phyloP scores from a whole-genome alignment of 2,329 filamentous ascomycete genomes.

The Alternaria brassicicola region DNA sequence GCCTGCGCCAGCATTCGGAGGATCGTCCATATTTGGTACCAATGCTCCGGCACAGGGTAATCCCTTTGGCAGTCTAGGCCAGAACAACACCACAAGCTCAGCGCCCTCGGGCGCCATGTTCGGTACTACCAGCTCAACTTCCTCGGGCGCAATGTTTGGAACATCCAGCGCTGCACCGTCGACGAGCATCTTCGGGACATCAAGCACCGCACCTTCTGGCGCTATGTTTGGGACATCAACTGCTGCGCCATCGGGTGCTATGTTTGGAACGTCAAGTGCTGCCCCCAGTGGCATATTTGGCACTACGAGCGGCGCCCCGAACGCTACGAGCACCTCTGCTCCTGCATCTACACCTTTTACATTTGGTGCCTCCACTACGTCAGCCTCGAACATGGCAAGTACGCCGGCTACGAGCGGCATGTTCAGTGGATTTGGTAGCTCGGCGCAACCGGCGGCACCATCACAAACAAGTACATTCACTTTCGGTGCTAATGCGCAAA shows the following conservation, averaged over 20 bases:
- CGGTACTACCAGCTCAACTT: constrained; percentile 4
- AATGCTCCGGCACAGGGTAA: constrained; percentile 27
- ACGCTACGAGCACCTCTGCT: constrained; percentile 17
- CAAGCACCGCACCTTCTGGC: constrained; percentile 2
- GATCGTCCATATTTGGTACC: constrained; percentile 19
- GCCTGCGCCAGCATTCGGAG: constrained; percentile 23
- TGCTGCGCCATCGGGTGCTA: constrained; percentile 2
- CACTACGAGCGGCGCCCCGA: constrained; percentile 19
- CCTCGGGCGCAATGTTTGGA: constrained; percentile 5
- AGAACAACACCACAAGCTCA: constrained; percentile 20
- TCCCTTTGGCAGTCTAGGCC: constrained; percentile 26
- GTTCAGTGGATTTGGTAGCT: constrained; percentile 13
- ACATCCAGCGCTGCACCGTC: constrained; percentile 14
- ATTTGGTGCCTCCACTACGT: constrained; percentile 23
- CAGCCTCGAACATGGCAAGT: constrained; percentile 17
- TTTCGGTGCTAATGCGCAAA: constrained; percentile 20
- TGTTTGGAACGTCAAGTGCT: constrained; percentile 25
- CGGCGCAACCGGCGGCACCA: constrained; percentile 6
- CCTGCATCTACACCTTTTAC: constrained; percentile 25
- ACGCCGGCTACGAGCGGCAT: constrained; percentile 21
- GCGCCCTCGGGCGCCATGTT: constrained; percentile 6
- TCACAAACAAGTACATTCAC: constrained; percentile 18
- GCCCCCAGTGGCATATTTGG: constrained; percentile 22
- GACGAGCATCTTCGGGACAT: constrained; percentile 13
- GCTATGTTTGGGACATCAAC: constrained; percentile 2